Evolutionary conservation across 495 filamentous ascomycete genomes (phyloP), one percentile per base, ranked within the genome.

Genomic region (Penicillium robsamsonii): DNA sequence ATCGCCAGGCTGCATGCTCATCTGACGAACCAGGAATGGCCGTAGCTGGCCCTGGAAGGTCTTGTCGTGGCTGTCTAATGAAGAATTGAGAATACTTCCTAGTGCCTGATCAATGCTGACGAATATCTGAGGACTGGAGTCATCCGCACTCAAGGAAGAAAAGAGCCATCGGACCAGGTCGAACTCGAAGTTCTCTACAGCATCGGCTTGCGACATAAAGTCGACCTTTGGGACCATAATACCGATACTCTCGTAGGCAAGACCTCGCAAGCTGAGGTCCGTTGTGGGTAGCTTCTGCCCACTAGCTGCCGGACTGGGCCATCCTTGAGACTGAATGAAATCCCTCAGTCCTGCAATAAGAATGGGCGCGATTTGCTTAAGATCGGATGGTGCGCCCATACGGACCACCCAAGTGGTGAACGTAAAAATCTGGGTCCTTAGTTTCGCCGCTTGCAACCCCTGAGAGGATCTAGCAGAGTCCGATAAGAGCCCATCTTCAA

Each of bases 31-130:
- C 33, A 94, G 77, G 31, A 92, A 78, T 69, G 72, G 61, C 60
- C 83, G 65, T 67, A 89, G 64, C 70, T 82, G 64, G 65, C 70
- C 53, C 60, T 75, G 70, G 5, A 83, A 67, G 10, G 69, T 67
- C 51, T 70, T 63, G 44, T 80, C 70, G 30, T 79, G 59, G 2
- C 76, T 73, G 30, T 75, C 65, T 25, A 80, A 63, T 48, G 86
- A 83, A 10, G 81, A 81, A 45, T 80, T 79, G 20, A 92, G 68
- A 42, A 96, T 80, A 50, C 85, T 91, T 41, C 90, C 90, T 2
- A 98, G 74, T 5, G 92, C 88, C 50, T 92, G 90, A 61, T 97
- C 92, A 42, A 97, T 88, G 68, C 90, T 94, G 52, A 96, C 84
- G 24, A 87, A 87, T 17, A 93, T 83, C 10, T 85, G 83, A 13